Conservation (phyloP, 176 grass and related monocot genomes). For the Saccharum spontaneum region DNA sequence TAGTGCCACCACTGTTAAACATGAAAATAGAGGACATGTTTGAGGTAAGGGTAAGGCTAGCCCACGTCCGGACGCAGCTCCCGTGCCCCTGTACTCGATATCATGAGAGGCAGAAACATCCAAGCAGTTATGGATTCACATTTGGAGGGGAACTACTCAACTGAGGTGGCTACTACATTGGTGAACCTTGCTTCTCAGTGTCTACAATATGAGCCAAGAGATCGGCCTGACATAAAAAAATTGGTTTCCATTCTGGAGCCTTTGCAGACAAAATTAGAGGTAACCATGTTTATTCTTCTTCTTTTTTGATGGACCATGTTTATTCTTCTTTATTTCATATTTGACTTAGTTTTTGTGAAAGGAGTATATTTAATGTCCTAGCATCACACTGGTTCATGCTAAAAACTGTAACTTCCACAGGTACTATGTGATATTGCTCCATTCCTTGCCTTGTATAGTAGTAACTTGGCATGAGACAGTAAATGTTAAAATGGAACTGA, state of each 20-base stretch:
- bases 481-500: neutral
- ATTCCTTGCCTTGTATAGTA: neutral
- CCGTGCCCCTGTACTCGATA: no score
- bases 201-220: slow-evolving; percentile 85
- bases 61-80: no score
- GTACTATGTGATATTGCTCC: neutral
- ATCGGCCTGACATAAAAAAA: slow-evolving; percentile 75
- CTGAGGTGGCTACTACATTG: slow-evolving; percentile 76
- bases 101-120: slow-evolving; percentile 82
- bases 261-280: slow-evolving; percentile 77
- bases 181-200: slow-evolving; percentile 87
- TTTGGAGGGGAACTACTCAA: slow-evolving; percentile 89
- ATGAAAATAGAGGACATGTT: no score
- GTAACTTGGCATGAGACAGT: neutral
- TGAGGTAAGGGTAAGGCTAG: no score
- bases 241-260: slow-evolving; percentile 68
- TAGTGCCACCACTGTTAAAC: no score
- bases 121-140: slow-evolving; percentile 86
- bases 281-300: slow-evolving; percentile 31
- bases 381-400: neutral
- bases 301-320: neutral
- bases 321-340: slow-evolving; percentile 9
- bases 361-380: slow-evolving; percentile 1
- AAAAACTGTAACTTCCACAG: neutral
- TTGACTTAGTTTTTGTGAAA: neutral